These are phyloP conservation scores for Talaromyces sp. DNA, from an alignment of 2,329 filamentous ascomycete genomes.

Conservation along the genomic window DNA sequence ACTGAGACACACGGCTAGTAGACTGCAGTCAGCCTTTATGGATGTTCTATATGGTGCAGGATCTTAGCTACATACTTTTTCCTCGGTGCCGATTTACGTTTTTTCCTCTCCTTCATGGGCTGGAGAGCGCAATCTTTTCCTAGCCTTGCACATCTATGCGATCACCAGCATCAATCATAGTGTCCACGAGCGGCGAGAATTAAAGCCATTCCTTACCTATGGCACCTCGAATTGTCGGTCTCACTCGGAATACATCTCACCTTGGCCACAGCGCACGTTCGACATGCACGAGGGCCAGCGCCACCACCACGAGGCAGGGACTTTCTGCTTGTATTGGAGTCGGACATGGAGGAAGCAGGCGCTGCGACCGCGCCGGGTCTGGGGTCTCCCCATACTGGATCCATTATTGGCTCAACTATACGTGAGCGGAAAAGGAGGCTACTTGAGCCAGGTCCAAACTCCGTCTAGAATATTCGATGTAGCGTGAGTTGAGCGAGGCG, in stretches of 20 bases:
- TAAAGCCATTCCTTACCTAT: constrained; percentile 2
- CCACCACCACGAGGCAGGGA: not conserved
- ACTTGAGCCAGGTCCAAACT: not conserved
- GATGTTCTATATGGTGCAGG: not conserved
- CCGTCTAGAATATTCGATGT: not conserved
- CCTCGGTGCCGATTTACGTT: not conserved
- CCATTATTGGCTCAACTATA: not conserved
- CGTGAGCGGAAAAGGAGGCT: not conserved
- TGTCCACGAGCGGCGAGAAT: not conserved
- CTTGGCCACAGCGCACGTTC: constrained; percentile 10
- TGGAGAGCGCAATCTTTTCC: constrained; percentile 10
- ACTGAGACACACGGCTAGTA: constrained; percentile 9
- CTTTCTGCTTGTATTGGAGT: not conserved
- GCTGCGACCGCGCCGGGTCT: not conserved
- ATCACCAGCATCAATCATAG: not conserved
- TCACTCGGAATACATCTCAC: constrained; percentile 6
- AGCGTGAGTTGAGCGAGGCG: not conserved
- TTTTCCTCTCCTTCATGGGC: not conserved
- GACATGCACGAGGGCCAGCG: constrained; percentile 6
- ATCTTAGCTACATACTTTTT: not conserved
- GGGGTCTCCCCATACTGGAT: not conserved
- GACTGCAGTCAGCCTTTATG: constrained; percentile 1
- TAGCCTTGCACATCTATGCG: constrained; percentile 7
- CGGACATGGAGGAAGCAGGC: not conserved
- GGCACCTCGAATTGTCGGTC: not conserved